A percentile compares a stretch with the other conserved stretches of the same genome.
Evolutionary conservation across 306 rosid genomes (phyloP).

Genomic region (Glycyrrhiza uralensis): DNA sequence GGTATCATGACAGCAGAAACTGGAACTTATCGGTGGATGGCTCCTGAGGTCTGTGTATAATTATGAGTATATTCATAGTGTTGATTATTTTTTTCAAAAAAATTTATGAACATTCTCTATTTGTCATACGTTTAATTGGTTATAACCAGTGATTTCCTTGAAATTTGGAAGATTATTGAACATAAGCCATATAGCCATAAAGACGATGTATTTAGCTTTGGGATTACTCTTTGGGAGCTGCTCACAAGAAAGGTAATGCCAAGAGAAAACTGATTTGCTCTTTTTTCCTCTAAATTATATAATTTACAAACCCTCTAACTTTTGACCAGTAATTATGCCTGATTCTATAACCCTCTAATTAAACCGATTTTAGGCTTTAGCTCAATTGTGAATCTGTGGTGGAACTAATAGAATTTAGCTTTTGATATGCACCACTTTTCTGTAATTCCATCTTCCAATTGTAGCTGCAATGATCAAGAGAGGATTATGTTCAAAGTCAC

Average conservation of each 20-base stretch:
- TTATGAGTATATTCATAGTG: neutral
- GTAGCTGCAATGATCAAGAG: neutral
- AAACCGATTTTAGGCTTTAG: too few relatives aligned
- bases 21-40: constrained; percentile 97
- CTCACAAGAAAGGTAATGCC: constrained; percentile 74
- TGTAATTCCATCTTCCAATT: neutral
- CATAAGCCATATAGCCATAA: constrained; percentile 71
- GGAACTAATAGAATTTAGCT: neutral
- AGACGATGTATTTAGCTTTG: constrained; percentile 82
- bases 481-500: neutral
- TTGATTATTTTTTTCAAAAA: neutral
- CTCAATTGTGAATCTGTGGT: neutral
- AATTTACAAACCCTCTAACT: neutral
- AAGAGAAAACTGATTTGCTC: neutral
- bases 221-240: constrained; percentile 71
- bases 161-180: constrained; percentile 61
- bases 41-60: constrained; percentile 71
- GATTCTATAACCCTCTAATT: neutral
- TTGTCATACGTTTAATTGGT: neutral
- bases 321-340: neutral
- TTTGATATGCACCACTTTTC: neutral
- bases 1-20: constrained; percentile 95
- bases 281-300: neutral
- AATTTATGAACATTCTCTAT: neutral
- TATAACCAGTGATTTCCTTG: constrained; percentile 29